A percentile compares a stretch with the other conserved stretches of the same genome.
Conservation (phyloP, 2,329 filamentous ascomycete species). For the Chrysosporium keratinophilum region DNA sequence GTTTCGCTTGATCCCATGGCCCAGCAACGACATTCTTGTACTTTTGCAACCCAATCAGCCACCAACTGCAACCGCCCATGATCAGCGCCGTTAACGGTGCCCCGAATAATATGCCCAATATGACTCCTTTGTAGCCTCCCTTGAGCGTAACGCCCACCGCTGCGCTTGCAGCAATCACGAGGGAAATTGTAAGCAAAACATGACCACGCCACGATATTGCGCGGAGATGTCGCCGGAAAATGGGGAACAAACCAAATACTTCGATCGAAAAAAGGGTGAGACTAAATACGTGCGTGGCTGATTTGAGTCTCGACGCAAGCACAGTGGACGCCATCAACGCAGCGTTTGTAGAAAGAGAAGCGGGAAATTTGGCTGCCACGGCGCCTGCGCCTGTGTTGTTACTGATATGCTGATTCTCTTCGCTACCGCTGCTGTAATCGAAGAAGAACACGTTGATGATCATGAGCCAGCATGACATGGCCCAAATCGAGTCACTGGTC, state of each 20-base stretch:
- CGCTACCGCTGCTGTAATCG: constrained; percentile 67
- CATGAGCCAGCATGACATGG: constrained; percentile 85
- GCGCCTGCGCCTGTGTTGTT: constrained; percentile 24
- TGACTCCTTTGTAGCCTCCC: constrained; percentile 45
- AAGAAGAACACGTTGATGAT: constrained; percentile 97
- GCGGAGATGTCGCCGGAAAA: constrained; percentile 80
- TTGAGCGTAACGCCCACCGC: constrained; percentile 57
- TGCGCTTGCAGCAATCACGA: constrained; percentile 70
- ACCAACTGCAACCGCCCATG: constrained; percentile 95
- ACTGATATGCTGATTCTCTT: constrained; percentile 2
- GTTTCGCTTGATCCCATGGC: constrained; percentile 91
- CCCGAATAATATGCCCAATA: constrained; percentile 67
- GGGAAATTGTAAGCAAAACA: constrained; percentile 59
- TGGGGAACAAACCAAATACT: constrained; percentile 94
- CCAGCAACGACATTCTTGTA: constrained; percentile 99
- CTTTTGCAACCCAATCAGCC: constrained; percentile 91
- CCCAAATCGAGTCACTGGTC: constrained; percentile 92
- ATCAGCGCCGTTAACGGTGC: constrained; percentile 62
- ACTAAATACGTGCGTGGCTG: constrained; percentile 88
- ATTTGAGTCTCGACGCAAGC: constrained; percentile 76
- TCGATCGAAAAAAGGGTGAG: constrained; percentile 94
- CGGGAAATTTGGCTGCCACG: constrained; percentile 42
- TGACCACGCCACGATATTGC: constrained; percentile 76
- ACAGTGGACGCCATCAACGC: constrained; percentile 95
- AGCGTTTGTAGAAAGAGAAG: constrained; percentile 78